Base-by-base conservation (phyloP, 2,329 filamentous ascomycete species). In the Aspergillus sojae region DNA sequence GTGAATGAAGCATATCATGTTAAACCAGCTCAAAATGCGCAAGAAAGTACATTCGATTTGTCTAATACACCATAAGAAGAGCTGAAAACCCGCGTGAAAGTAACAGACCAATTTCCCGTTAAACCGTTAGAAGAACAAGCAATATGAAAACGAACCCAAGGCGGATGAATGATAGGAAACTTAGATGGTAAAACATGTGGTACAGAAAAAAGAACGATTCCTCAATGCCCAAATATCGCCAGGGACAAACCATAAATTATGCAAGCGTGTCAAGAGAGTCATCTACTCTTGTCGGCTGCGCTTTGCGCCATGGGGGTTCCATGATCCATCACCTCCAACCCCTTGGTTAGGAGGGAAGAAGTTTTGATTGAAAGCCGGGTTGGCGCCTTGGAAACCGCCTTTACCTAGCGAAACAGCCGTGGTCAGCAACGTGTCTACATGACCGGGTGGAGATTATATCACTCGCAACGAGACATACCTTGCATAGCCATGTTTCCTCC, bases 281-380 rank as follows among this genome's bases (percentile, higher is more conserved):
- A 1, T 64, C 73, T 80, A 87, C 70, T 94, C 92, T 65, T 91
- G 91, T 66, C 92, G 86, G 68, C 91, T 89, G 68, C 92, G 85
- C 81, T 95, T 95, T 4, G 89, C 88, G 34, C 91, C 91, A 70
- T 94, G 92, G 6, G 92, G 92, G 72, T 94, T 94, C 83, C 91
- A 91, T 78, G 88, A 88, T 61, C 89, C 89, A 62, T 88, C 48
- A n/a, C 48, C 83, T 50, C 81, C 80, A 36, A 78, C 78, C 46
- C 75, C 79, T 62, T 79, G 79, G 57, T 80, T 80, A 61, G 82
- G 82, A 55, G 83, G 82, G 76, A 93, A 94, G 80, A 93, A 93
- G 62, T 84, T 87, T 43, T 89, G 87, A 73, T 90, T 91, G 79
- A 93, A 94, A 72, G 89, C 87, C 60, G 85, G 84, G 72, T 87